Percentiles rank a stretch among this genome's conserved stretches.
These are phyloP conservation scores for Aspergillus neoniger DNA, from an alignment of 2,329 filamentous ascomycete species.

Conservation along the genomic window DNA sequence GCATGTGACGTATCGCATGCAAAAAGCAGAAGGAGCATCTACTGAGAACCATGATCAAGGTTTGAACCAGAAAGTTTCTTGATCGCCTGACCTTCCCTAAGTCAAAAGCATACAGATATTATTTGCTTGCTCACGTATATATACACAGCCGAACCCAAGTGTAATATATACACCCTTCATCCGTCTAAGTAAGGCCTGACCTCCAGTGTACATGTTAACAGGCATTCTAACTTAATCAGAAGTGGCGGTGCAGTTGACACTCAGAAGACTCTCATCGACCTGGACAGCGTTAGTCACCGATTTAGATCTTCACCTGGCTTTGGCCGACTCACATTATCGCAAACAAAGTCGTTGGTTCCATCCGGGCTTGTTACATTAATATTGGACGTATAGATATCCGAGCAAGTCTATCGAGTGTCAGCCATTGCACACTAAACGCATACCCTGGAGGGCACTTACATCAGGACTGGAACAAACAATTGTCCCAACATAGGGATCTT, in stretches of 20 bases:
- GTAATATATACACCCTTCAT: neutral
- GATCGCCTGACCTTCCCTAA: no score
- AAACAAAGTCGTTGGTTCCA: conserved; percentile 47
- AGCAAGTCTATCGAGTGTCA: conserved; percentile 31
- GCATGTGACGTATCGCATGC: no score
- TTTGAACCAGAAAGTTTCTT: no score
- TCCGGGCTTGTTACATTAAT: conserved; percentile 53
- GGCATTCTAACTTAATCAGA: neutral
- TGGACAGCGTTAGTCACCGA: conserved; percentile 7
- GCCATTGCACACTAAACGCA: neutral
- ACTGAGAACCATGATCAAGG: no score
- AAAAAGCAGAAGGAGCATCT: no score
- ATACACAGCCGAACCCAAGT: no score
- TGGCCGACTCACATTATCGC: conserved; percentile 43
- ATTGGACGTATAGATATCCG: conserved; percentile 51
- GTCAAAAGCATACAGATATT: no score
- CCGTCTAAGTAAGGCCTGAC: neutral
- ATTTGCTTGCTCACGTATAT: no score
- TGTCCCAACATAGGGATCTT: conserved; percentile 49
- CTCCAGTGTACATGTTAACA: neutral
- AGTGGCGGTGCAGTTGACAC: conserved; percentile 37
- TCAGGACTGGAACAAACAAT: conserved; percentile 52
- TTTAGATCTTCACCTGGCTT: neutral
- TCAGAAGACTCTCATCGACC: conserved; percentile 37
- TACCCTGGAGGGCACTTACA: conserved; percentile 41